Percentiles rank a stretch among this genome's conserved stretches.
Evolutionary conservation across 805 yeast genomes (phyloP).

Genomic region (Barnettozyma sucrosica): DNA sequence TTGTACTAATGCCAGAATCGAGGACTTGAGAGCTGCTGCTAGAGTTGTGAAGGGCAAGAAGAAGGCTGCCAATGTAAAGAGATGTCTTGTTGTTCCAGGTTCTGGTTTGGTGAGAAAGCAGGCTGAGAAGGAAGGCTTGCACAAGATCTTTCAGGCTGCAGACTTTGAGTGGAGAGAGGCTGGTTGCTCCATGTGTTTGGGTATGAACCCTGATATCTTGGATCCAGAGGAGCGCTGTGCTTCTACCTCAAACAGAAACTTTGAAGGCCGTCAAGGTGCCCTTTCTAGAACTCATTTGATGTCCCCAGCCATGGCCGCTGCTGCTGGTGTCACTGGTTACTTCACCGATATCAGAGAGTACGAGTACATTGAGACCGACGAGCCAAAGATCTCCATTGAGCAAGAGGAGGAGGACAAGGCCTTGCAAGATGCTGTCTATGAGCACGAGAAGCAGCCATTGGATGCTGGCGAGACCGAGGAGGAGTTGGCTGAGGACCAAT

Average conservation of each 20-base stretch:
- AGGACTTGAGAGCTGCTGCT: constrained; percentile 95
- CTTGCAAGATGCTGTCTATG: constrained; percentile 64
- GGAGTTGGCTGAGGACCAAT: constrained; percentile 46
- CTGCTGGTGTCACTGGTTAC: constrained; percentile 90
- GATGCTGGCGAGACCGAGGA: constrained; percentile 46
- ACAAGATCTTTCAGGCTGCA: constrained; percentile 83
- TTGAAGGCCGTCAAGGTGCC: constrained; percentile 99
- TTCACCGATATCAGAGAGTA: constrained; percentile 86
- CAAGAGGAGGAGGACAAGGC: constrained; percentile 49
- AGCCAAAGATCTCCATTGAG: constrained; percentile 46
- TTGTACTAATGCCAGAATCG: constrained; percentile 96
- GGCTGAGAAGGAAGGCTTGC: constrained; percentile 94
- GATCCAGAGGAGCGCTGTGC: constrained; percentile 97
- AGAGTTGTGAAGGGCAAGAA: constrained; percentile 84
- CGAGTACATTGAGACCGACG: constrained; percentile 53
- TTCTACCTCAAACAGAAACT: constrained; percentile 96
- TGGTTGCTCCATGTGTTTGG: constrained; percentile 98
- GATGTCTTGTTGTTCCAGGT: constrained; percentile 94
- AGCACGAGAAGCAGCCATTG: constrained; percentile 60
- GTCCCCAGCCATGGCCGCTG: constrained; percentile 99
- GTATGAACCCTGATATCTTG: constrained; percentile 98
- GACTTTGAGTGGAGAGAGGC: constrained; percentile 99
- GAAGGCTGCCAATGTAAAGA: constrained; percentile 73
- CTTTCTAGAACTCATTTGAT: constrained; percentile 90
- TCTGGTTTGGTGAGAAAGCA: constrained; percentile 90